These are phyloP conservation scores for Clarireedia monteithiana DNA, from an alignment of 2,329 filamentous ascomycete genomes.

Conservation along the genomic window DNA sequence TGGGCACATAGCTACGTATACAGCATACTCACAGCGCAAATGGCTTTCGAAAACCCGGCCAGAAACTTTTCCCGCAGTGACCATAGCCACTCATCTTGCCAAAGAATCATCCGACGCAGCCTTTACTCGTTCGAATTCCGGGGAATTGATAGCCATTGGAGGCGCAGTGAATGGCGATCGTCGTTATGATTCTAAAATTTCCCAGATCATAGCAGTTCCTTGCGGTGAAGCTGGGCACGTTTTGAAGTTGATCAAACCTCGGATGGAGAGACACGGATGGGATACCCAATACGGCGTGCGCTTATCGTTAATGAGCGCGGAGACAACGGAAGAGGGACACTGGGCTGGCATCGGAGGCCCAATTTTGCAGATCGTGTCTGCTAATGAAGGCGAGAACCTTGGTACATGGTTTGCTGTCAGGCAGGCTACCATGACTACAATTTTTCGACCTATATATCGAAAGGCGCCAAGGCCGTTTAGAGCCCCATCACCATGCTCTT, in stretches of 20 bases:
- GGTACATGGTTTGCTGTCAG: constrained; percentile 39
- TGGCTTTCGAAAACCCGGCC: constrained; percentile 21
- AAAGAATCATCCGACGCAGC: background rate
- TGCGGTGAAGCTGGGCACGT: constrained; percentile 27
- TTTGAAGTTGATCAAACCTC: constrained; percentile 24
- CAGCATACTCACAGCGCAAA: constrained; percentile 16
- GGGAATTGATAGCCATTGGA: constrained; percentile 21
- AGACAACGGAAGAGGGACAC: constrained; percentile 20
- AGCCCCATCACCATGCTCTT: constrained; percentile 4
- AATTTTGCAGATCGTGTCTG: constrained; percentile 41
- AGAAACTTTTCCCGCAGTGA: constrained; percentile 19
- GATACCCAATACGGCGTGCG: constrained; percentile 16
- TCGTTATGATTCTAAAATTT: constrained; percentile 12
- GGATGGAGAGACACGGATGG: constrained; percentile 24
- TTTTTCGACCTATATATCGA: constrained; percentile 34
- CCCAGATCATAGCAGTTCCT: constrained; percentile 22
- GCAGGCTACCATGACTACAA: constrained; percentile 32
- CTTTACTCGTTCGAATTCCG: constrained; percentile 8
- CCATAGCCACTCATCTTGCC: constrained; percentile 7
- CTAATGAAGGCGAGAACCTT: constrained; percentile 30
- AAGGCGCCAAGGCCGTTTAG: constrained; percentile 7
- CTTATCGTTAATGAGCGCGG: constrained; percentile 17
- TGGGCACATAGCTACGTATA: constrained; percentile 7
- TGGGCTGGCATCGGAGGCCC: constrained; percentile 32
- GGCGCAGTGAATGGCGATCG: constrained; percentile 15